Evolutionary conservation across 148 eudicot species (phyloP).

Genomic region (Beta vulgaris): DNA sequence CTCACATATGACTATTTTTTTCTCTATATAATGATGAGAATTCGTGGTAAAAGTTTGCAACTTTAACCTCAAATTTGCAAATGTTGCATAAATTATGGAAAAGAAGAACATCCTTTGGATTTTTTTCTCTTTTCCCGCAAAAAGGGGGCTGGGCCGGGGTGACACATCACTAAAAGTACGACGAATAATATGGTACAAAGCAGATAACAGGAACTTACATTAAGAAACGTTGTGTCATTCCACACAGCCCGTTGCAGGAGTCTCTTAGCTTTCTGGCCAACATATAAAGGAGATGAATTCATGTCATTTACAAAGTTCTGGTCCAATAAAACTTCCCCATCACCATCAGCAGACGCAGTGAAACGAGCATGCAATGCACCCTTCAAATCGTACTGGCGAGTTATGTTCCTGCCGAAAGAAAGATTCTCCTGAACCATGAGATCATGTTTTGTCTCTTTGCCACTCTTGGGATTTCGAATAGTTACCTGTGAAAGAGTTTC

Average conservation of each 20-base stretch:
- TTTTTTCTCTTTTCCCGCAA: too few relatives aligned
- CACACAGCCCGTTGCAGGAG: constrained; percentile 82
- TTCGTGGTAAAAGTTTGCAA: too few relatives aligned
- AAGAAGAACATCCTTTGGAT: too few relatives aligned
- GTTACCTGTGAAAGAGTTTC: constrained; percentile 46
- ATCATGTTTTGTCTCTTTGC: constrained; percentile 74
- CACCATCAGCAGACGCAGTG: constrained; percentile 54
- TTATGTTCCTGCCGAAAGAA: constrained; percentile 62
- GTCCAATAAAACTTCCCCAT: constrained; percentile 89
- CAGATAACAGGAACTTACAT: constrained; percentile 45
- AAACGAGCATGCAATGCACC: constrained; percentile 87
- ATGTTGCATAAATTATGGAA: too few relatives aligned
- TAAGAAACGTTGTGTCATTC: constrained; percentile 88
- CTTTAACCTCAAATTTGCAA: too few relatives aligned
- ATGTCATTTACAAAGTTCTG: constrained; percentile 95
- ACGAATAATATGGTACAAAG: neutral
- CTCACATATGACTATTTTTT: too few relatives aligned
- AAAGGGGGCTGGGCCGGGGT: neutral
- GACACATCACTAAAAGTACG: neutral
- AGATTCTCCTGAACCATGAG: constrained; percentile 96
- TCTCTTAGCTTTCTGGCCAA: constrained; percentile 66
- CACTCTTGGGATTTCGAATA: constrained; percentile 54
- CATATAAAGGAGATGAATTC: constrained; percentile 77
- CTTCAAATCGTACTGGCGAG: constrained; percentile 85
- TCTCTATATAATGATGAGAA: too few relatives aligned